These are phyloP conservation scores for Saccharomyces hybrid DNA, from an alignment of 1,139 yeast genomes.

Conservation along the genomic window DNA sequence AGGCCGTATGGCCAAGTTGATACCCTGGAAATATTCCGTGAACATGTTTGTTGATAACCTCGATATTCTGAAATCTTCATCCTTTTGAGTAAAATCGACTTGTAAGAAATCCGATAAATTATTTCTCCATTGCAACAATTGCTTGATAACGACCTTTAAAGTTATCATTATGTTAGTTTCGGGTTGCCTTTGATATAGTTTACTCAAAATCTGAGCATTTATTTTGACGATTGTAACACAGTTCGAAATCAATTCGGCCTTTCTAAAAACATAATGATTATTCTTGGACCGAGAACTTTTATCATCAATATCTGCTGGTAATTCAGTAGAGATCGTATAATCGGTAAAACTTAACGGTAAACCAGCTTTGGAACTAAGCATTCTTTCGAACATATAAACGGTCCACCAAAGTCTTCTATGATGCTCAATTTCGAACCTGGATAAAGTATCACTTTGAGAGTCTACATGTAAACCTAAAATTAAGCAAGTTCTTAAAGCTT, in stretches of 20 bases:
- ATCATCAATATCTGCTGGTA: constrained; percentile 67
- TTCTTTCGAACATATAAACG: constrained; percentile 79
- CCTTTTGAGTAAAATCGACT: constrained; percentile 53
- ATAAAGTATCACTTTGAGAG: constrained; percentile 57
- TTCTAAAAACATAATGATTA: constrained; percentile 68
- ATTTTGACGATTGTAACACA: constrained; percentile 78
- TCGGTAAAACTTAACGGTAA: constrained; percentile 72
- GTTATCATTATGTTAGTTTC: constrained; percentile 66
- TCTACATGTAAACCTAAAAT: constrained; percentile 80
- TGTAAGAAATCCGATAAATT: constrained; percentile 55
- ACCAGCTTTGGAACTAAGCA: constrained; percentile 81
- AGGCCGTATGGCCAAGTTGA: constrained; percentile 77
- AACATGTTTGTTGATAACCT: constrained; percentile 68
- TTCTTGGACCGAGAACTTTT: constrained; percentile 48
- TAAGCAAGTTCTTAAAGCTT: constrained; percentile 67
- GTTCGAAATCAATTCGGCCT: constrained; percentile 69
- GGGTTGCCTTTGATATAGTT: constrained; percentile 70
- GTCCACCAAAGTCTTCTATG: constrained; percentile 88
- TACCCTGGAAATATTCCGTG: constrained; percentile 82
- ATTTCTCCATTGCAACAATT: constrained; percentile 63
- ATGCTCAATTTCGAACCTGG: constrained; percentile 67
- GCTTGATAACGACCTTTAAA: constrained; percentile 61
- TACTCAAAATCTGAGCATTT: constrained; percentile 64
- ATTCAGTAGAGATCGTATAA: constrained; percentile 66
- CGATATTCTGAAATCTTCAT: constrained; percentile 44